Conservation (phyloP, 1,284 basidiomycete genomes). For the Ganoderma multipileum region DNA sequence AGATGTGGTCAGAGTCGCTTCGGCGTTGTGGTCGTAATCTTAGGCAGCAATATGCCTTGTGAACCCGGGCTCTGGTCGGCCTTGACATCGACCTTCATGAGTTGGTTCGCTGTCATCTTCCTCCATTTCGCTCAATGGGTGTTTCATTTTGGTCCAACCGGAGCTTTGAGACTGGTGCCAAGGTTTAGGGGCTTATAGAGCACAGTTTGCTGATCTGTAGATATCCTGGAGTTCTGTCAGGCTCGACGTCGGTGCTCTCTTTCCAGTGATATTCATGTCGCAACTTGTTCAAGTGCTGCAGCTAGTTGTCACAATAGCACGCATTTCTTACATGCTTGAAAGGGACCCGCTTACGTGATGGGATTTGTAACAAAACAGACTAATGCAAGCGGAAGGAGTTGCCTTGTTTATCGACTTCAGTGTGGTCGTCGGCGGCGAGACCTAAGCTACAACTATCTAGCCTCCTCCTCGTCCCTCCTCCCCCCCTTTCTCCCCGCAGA, state of each 20-base stretch:
- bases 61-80: neutral
- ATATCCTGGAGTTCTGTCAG: too few relatives aligned
- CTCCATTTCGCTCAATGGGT: too few relatives aligned
- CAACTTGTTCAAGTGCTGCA: too few relatives aligned
- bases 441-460: slow-evolving; percentile 6
- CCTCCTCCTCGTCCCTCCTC: neutral
- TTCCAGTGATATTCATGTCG: too few relatives aligned
- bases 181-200: too few relatives aligned
- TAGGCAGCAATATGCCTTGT: neutral
- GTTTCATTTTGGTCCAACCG: neutral
- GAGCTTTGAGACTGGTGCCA: too few relatives aligned
- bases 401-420: slow-evolving; percentile 8
- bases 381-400: neutral
- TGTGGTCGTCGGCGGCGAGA: neutral
- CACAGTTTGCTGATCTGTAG: too few relatives aligned
- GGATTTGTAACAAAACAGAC: slow-evolving; percentile 2
- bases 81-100: too few relatives aligned
- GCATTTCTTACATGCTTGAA: neutral
- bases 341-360: slow-evolving; percentile 1
- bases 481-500: neutral
- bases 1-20: slow-evolving; percentile 62
- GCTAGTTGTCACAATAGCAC: neutral
- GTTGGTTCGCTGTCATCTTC: too few relatives aligned
- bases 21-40: slow-evolving; percentile 48
- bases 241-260: too few relatives aligned